phyloP scores from a whole-genome alignment of 2,329 filamentous ascomycete genomes.

The Diplocarpon mali region DNA sequence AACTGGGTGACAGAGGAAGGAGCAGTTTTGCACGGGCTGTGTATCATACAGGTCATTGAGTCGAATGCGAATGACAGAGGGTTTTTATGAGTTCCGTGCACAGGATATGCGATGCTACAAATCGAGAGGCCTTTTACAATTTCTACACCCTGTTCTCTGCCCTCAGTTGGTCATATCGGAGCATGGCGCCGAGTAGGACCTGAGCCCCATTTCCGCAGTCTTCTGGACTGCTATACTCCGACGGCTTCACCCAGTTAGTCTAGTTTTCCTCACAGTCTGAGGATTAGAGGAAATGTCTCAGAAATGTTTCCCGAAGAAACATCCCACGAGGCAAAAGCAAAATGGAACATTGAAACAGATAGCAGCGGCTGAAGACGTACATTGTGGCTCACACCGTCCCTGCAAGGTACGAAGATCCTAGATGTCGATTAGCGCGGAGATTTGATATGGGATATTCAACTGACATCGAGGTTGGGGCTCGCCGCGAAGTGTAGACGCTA shows the following conservation, averaged over 20 bases:
- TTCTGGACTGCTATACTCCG: slow-evolving; percentile 48
- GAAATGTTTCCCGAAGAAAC: no score
- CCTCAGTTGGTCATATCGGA: slow-evolving; percentile 30
- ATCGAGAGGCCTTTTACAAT: not conserved
- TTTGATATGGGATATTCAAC: not conserved
- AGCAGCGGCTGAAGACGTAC: no score
- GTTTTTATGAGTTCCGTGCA: slow-evolving; percentile 1
- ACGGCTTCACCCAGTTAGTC: slow-evolving; percentile 28
- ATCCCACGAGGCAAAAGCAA: no score
- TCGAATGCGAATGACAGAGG: slow-evolving; percentile 21
- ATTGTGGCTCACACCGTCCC: slow-evolving; percentile 52
- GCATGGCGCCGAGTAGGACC: slow-evolving; percentile 34
- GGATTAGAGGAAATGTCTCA: no score
- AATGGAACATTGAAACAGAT: no score
- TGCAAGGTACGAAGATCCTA: slow-evolving; percentile 51
- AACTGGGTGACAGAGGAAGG: slow-evolving; percentile 11
- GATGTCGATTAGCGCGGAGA: not conserved
- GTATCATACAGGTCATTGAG: slow-evolving; percentile 25
- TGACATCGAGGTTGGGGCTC: slow-evolving; percentile 50
- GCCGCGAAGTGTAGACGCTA: slow-evolving; percentile 48
- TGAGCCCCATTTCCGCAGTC: slow-evolving; percentile 46
- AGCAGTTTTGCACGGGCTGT: slow-evolving; percentile 17
- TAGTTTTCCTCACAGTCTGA: no score
- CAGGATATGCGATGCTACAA: not conserved
- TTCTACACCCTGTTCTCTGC: slow-evolving; percentile 14